Conservation (phyloP, 1,139 yeast genomes). For the Saccharomyces hybrid region DNA sequence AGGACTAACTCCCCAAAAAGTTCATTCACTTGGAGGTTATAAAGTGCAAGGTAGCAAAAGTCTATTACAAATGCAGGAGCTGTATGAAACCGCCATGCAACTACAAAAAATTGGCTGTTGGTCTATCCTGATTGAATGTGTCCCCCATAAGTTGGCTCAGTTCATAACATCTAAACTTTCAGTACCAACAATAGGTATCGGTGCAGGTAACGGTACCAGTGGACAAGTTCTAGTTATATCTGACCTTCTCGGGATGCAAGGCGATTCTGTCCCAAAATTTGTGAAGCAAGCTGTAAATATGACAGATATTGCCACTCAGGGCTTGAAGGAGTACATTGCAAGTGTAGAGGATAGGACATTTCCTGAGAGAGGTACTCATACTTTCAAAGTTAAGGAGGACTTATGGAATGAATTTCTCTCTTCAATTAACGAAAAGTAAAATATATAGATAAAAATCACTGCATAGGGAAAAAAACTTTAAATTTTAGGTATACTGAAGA, state of each 20-base stretch:
- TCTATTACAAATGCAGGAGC: constrained; percentile 46
- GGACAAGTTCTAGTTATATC: constrained; percentile 90
- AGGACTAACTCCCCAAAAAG: constrained; percentile 87
- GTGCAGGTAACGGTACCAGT: constrained; percentile 79
- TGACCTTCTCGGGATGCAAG: constrained; percentile 74
- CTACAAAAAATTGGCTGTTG: constrained; percentile 76
- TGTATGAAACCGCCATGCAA: constrained; percentile 60
- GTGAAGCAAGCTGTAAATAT: constrained; percentile 62
- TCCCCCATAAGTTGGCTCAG: constrained; percentile 69
- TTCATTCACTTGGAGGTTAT: constrained; percentile 76
- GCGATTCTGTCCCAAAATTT: constrained; percentile 59
- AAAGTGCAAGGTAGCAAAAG: constrained; percentile 69
- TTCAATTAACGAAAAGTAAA: constrained; percentile 3
- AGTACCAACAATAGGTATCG: constrained; percentile 91
- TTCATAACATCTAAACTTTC: constrained; percentile 50
- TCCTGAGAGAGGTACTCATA: constrained; percentile 58
- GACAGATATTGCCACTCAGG: constrained; percentile 43
- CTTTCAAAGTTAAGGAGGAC: constrained; percentile 64
- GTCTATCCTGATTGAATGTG: constrained; percentile 71
- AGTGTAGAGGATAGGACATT: constrained; percentile 53
- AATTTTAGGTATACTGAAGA: neutral
- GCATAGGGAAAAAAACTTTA: neutral
- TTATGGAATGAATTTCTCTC: constrained; percentile 44
- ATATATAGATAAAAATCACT: constrained; percentile 1
- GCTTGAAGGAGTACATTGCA: constrained; percentile 44